phyloP scores from a whole-genome alignment of 805 yeast genomes.

The Candida manassasensis region DNA sequence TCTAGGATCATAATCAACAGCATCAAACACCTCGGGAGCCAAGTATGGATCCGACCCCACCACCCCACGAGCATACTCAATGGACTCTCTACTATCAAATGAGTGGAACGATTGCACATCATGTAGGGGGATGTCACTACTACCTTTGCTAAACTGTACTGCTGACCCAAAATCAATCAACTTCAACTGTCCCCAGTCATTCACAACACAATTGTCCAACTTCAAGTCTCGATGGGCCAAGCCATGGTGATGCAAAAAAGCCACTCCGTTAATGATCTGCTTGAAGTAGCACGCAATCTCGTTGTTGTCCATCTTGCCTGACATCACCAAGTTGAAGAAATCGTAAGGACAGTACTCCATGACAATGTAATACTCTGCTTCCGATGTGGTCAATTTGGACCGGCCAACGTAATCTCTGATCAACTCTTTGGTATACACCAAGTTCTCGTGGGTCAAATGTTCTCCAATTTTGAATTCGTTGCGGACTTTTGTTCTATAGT shows the following conservation, averaged over 20 bases:
- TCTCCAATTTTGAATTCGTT: slow-evolving; percentile 83
- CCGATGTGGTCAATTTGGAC: slow-evolving; percentile 7
- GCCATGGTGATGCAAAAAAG: slow-evolving; percentile 74
- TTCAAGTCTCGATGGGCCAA: slow-evolving; percentile 91
- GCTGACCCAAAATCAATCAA: slow-evolving; percentile 94
- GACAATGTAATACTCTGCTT: slow-evolving; percentile 54
- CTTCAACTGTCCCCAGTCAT: slow-evolving; percentile 68
- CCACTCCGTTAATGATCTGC: slow-evolving; percentile 73
- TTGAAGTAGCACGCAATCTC: slow-evolving; percentile 80
- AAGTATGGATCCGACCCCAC: slow-evolving; percentile 96
- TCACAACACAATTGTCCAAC: slow-evolving; percentile 89
- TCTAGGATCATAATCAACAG: slow-evolving; percentile 68
- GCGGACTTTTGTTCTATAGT: slow-evolving; percentile 73
- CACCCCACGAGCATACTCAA: slow-evolving; percentile 67
- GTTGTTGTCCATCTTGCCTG: slow-evolving; percentile 64
- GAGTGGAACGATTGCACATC: slow-evolving; percentile 11
- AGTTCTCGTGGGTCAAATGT: slow-evolving; percentile 64
- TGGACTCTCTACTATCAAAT: slow-evolving; percentile 45
- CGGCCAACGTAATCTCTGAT: slow-evolving; percentile 45
- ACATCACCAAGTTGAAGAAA: slow-evolving; percentile 90
- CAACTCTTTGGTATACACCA: slow-evolving; percentile 77
- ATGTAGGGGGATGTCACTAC: slow-evolving; percentile 4
- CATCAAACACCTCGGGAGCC: slow-evolving; percentile 81
- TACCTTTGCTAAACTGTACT: slow-evolving; percentile 60
- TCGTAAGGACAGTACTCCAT: slow-evolving; percentile 94